Evolutionary conservation across 495 filamentous ascomycete genomes (phyloP).

Genomic region (Penicillium daleae): DNA sequence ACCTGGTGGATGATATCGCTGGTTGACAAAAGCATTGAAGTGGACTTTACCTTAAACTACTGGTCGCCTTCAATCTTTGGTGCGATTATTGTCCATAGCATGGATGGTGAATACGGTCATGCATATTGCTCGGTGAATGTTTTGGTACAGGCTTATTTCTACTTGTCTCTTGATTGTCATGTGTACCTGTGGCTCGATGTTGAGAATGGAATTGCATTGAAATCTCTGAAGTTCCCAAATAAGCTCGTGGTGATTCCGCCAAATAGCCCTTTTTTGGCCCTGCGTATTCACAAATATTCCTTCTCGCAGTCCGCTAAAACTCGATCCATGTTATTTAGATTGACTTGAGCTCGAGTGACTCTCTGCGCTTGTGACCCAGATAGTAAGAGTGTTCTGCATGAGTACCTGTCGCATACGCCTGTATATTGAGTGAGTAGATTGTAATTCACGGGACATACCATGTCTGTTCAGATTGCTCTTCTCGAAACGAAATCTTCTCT

Average conservation of each 20-base stretch:
- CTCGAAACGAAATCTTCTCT: no score
- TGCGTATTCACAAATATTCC: background rate
- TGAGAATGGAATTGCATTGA: background rate
- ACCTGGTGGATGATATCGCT: constrained; percentile 57
- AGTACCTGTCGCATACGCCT: background rate
- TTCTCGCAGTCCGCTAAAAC: background rate
- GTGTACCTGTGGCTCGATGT: background rate
- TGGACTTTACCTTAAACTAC: background rate
- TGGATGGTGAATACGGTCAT: background rate
- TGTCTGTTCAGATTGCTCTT: background rate
- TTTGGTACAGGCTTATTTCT: background rate
- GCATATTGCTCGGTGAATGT: background rate
- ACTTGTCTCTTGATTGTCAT: background rate
- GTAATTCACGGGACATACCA: background rate
- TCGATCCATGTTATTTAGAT: background rate
- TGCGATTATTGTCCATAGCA: constrained; percentile 1
- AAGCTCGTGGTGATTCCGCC: background rate
- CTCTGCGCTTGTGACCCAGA: no score
- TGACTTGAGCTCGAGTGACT: no score
- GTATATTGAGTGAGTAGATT: background rate
- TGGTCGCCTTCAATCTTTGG: background rate
- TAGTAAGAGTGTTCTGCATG: no score
- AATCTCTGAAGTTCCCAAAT: background rate
- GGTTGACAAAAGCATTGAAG: constrained; percentile 19
- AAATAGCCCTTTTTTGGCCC: background rate